Evolutionary conservation across 2,329 filamentous ascomycete species (phyloP).

Genomic region (Alternaria solani): DNA sequence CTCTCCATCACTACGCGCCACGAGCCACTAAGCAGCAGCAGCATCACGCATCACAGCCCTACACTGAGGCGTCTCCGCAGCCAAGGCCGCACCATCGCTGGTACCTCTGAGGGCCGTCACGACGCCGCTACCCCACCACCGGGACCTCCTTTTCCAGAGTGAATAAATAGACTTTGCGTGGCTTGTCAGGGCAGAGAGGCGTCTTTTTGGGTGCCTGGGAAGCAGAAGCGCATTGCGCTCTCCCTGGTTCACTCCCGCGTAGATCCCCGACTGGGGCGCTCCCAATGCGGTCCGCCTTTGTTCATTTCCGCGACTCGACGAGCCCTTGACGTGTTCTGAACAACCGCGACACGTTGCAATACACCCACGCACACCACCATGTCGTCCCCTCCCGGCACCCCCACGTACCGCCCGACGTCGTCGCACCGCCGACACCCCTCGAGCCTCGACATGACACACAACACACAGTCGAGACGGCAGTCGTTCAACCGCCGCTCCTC

Average conservation of each 20-base stretch:
- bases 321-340: conserved; percentile 13
- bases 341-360: conserved; percentile 10
- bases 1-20: conserved; percentile 24
- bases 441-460: conserved; percentile 54
- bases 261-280: conserved; percentile 23
- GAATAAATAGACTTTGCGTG: conserved; percentile 3
- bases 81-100: conserved; percentile 30
- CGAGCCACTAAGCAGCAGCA: conserved; percentile 8
- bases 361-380: conserved; percentile 29
- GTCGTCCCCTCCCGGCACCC: conserved; percentile 55
- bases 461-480: conserved; percentile 45
- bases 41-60: conserved; percentile 13
- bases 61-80: conserved; percentile 29
- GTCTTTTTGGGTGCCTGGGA: conserved; percentile 8
- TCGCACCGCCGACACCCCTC: conserved; percentile 52
- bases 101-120: conserved; percentile 13
- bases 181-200: conserved; percentile 5
- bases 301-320: conserved; percentile 11
- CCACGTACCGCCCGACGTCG: conserved; percentile 46
- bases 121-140: conserved; percentile 17
- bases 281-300: conserved; percentile 19
- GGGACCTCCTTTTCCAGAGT: conserved; percentile 2
- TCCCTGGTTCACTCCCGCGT: conserved; percentile 15
- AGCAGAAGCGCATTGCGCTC: conserved; percentile 19
- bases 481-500: conserved; percentile 54